Conservation (phyloP, 2,329 filamentous ascomycete species). For the Trichoderma citrinoviride region DNA sequence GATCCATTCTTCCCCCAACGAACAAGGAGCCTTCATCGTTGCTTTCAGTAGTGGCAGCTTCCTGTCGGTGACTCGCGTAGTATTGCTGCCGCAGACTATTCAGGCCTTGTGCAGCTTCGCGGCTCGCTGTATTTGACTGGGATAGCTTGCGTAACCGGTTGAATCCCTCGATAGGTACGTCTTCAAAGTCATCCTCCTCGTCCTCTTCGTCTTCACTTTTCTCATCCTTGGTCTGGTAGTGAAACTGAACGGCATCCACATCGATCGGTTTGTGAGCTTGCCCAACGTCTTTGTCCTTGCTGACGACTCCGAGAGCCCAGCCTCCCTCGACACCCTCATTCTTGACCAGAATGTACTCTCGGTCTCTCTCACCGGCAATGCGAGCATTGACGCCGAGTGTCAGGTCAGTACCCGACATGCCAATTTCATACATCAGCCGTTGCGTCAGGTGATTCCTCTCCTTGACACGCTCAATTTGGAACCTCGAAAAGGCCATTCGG, state of each 20-base stretch:
- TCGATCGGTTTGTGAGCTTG: constrained; percentile 87
- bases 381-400: constrained; percentile 64
- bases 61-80: constrained; percentile 26
- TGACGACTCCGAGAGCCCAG: constrained; percentile 93
- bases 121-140: constrained; percentile 25
- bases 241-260: constrained; percentile 66
- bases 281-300: constrained; percentile 75
- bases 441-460: constrained; percentile 95
- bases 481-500: constrained; percentile 93
- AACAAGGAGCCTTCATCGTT: constrained; percentile 52
- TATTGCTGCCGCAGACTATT: constrained; percentile 31
- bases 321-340: constrained; percentile 94
- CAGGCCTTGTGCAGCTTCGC: constrained; percentile 30
- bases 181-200: constrained; percentile 81
- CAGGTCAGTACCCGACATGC: constrained; percentile 75
- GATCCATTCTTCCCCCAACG: constrained; percentile 33
- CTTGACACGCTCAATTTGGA: constrained; percentile 90
- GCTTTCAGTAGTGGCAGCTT: constrained; percentile 36
- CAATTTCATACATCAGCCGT: constrained; percentile 88
- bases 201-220: constrained; percentile 69
- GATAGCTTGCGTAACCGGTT: constrained; percentile 71
- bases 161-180: constrained; percentile 85
- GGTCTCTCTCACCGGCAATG: constrained; percentile 79
- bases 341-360: constrained; percentile 94
- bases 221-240: constrained; percentile 56